A percentile compares a stretch with the other conserved stretches of the same genome.
phyloP scores from a whole-genome alignment of 2,329 filamentous ascomycete genomes.

The Aspergillus candidus region DNA sequence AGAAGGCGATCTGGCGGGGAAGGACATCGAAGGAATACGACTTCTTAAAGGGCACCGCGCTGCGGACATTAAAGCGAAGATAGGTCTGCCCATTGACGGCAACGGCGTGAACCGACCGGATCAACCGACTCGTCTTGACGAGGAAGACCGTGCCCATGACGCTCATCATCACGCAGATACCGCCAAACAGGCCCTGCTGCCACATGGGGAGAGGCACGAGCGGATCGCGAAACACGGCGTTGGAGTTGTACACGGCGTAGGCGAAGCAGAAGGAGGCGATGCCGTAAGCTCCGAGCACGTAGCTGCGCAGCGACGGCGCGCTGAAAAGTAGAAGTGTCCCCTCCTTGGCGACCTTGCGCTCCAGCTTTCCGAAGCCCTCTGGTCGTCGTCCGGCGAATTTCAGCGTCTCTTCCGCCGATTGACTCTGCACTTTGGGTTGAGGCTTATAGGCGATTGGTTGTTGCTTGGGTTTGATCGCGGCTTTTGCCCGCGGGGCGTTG shows the following conservation, averaged over 20 bases:
- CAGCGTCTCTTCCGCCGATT: conserved; percentile 13
- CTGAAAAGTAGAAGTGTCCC: conserved; percentile 58
- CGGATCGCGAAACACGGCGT: conserved; percentile 44
- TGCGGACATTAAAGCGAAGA: conserved; percentile 32
- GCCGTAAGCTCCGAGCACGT: conserved; percentile 55
- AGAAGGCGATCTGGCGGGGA: conserved; percentile 31
- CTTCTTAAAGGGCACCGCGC: conserved; percentile 34
- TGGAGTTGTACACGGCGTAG: conserved; percentile 49
- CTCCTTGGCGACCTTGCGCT: conserved; percentile 48
- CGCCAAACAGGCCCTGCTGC: conserved; percentile 53
- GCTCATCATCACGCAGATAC: conserved; percentile 55
- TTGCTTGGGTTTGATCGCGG: conserved; percentile 13
- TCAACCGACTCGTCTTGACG: conserved; percentile 51
- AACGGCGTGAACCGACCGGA: conserved; percentile 54
- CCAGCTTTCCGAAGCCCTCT: conserved; percentile 47
- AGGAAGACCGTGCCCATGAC: conserved; percentile 56
- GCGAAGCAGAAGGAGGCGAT: conserved; percentile 50
- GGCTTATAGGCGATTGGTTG: conserved; percentile 8
- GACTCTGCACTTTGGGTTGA: conserved; percentile 7
- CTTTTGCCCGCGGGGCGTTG: conserved; percentile 20
- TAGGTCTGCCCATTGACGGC: conserved; percentile 24
- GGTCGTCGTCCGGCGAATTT: conserved; percentile 23
- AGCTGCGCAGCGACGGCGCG: conserved; percentile 58
- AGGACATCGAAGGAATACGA: conserved; percentile 28
- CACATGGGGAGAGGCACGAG: conserved; percentile 50